These are phyloP conservation scores for Colletotrichum graminicola DNA, from an alignment of 2,329 filamentous ascomycete species.

Conservation along the genomic window DNA sequence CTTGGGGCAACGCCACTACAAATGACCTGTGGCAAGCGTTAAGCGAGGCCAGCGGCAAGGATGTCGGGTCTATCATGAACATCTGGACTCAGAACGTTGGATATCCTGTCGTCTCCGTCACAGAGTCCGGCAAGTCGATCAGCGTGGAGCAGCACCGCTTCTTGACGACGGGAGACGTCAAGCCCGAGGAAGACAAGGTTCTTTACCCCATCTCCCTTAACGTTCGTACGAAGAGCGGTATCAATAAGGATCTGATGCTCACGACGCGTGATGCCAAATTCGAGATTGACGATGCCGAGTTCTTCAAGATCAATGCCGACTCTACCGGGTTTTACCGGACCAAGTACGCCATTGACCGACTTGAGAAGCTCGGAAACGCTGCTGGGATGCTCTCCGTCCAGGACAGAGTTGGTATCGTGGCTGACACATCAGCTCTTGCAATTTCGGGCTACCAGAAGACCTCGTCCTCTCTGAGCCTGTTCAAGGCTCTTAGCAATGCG, in stretches of 20 bases:
- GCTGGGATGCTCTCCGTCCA: slow-evolving; percentile 89
- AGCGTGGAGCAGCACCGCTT: slow-evolving; percentile 96
- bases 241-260: slow-evolving; percentile 79
- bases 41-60: slow-evolving; percentile 89
- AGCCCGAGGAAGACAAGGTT: slow-evolving; percentile 90
- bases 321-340: slow-evolving; percentile 94
- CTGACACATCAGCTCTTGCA: slow-evolving; percentile 90
- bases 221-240: slow-evolving; percentile 84
- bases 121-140: slow-evolving; percentile 77
- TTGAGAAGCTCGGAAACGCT: slow-evolving; percentile 88
- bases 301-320: slow-evolving; percentile 97
- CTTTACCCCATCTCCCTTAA: slow-evolving; percentile 92
- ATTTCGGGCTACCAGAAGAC: slow-evolving; percentile 94
- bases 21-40: slow-evolving; percentile 91
- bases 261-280: slow-evolving; percentile 77
- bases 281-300: slow-evolving; percentile 82
- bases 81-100: slow-evolving; percentile 98
- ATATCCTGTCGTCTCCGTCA: slow-evolving; percentile 90
- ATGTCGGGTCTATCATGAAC: slow-evolving; percentile 90
- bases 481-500: slow-evolving; percentile 84
- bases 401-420: slow-evolving; percentile 94
- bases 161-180: slow-evolving; percentile 90
- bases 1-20: slow-evolving; percentile 95
- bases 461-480: slow-evolving; percentile 85
- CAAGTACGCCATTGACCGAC: slow-evolving; percentile 84